A percentile compares a stretch with the other conserved stretches of the same genome.
phyloP scores from a whole-genome alignment of 768 basidiomycete genomes.

The Scleroderma bovista region DNA sequence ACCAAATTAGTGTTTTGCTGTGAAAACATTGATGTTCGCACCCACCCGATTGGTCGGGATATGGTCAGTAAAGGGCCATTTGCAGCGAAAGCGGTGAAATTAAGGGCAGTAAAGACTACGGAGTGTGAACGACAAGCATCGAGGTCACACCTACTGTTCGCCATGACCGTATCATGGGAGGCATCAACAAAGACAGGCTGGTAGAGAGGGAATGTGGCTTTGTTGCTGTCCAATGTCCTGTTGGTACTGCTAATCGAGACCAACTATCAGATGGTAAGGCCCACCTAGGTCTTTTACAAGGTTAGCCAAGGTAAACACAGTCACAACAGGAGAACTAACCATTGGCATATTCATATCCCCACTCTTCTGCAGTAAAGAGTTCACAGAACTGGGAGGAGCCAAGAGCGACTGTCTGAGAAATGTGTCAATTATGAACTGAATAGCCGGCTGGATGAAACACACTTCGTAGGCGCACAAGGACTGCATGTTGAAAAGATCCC shows the following conservation, averaged over 20 bases:
- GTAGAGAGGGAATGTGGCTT: constrained; percentile 30
- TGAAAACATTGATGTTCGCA: constrained; percentile 5
- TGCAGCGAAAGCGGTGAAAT: constrained; percentile 38
- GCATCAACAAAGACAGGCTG: constrained; percentile 42
- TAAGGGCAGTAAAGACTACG: constrained; percentile 40
- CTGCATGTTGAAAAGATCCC: constrained; percentile 33
- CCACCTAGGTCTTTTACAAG: no score
- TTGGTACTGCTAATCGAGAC: constrained; percentile 42
- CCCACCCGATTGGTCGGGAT: constrained; percentile 26
- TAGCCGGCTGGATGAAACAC: background rate
- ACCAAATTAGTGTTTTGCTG: background rate
- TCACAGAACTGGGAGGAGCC: constrained; percentile 46
- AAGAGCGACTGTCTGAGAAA: constrained; percentile 40
- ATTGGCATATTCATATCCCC: constrained; percentile 42
- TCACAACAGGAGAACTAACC: constrained; percentile 16
- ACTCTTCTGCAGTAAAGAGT: constrained; percentile 48
- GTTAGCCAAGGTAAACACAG: no score
- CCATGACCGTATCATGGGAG: constrained; percentile 41
- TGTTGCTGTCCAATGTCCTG: constrained; percentile 37
- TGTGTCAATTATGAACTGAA: background rate
- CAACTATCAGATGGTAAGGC: no score
- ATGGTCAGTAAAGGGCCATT: constrained; percentile 36
- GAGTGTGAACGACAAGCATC: background rate
- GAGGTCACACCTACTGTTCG: constrained; percentile 24
- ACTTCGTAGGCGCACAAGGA: constrained; percentile 37